phyloP scores from a whole-genome alignment of 371 early-diverging fungal genomes.

The Lichtheimia ornata region DNA sequence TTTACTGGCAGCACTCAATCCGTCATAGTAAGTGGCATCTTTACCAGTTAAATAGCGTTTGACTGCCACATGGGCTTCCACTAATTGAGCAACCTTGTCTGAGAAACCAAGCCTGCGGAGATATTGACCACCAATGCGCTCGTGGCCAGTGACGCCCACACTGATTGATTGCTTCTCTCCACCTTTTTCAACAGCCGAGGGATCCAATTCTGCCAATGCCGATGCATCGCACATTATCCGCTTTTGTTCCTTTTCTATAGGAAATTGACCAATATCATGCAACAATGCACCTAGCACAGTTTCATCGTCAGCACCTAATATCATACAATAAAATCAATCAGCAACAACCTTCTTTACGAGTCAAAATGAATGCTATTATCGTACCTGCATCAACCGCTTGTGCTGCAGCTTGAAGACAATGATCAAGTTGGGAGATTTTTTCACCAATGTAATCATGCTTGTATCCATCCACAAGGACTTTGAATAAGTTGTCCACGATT shows the following conservation, averaged over 20 bases:
- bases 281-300: slow-evolving; percentile 54
- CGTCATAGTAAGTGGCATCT: slow-evolving; percentile 41
- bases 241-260: slow-evolving; percentile 42
- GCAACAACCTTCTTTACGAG: too few relatives aligned
- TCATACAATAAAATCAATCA: background rate
- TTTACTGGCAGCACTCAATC: slow-evolving; percentile 51
- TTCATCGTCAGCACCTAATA: slow-evolving; percentile 52
- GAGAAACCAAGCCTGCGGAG: slow-evolving; percentile 52
- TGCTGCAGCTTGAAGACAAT: slow-evolving; percentile 54
- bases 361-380: background rate
- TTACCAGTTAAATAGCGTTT: slow-evolving; percentile 56
- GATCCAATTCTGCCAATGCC: slow-evolving; percentile 23
- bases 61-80: slow-evolving; percentile 57
- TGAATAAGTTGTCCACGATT: slow-evolving; percentile 38
- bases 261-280: slow-evolving; percentile 62
- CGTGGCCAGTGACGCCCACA: slow-evolving; percentile 53
- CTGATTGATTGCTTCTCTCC: slow-evolving; percentile 15
- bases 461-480: slow-evolving; percentile 50
- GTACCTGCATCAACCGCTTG: slow-evolving; percentile 39
- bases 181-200: slow-evolving; percentile 8
- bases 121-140: slow-evolving; percentile 53
- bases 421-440: slow-evolving; percentile 55
- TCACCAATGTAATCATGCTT: slow-evolving; percentile 57
- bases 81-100: slow-evolving; percentile 46
- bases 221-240: slow-evolving; percentile 48